A percentile compares a stretch with the other conserved stretches of the same genome.
Conservation (phyloP, 1,284 basidiomycete species). For the Thecaphora frezii region DNA sequence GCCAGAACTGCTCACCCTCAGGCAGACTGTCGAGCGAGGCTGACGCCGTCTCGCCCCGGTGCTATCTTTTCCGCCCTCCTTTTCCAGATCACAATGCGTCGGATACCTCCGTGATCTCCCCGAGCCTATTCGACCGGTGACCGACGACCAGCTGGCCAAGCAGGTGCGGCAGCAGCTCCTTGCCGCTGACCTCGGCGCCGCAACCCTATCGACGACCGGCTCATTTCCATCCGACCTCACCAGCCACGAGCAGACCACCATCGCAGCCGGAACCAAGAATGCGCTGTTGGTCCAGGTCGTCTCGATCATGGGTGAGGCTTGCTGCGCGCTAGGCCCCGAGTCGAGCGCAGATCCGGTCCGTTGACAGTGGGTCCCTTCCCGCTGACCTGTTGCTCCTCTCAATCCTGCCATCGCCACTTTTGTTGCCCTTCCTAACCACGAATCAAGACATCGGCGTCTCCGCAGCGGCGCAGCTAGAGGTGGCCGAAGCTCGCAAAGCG, state of each 20-base stretch:
- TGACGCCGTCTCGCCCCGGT: too few relatives aligned
- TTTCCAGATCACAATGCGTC: conserved; percentile 5
- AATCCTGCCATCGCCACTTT: too few relatives aligned
- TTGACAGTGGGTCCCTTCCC: background rate
- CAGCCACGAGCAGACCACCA: conserved; percentile 2
- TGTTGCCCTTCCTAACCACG: too few relatives aligned
- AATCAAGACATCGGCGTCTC: conserved; percentile 35
- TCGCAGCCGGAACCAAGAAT: conserved; percentile 10
- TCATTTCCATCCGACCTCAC: conserved; percentile 2
- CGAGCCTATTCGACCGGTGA: background rate
- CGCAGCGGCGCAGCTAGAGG: conserved; percentile 23
- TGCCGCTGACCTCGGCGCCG: conserved; percentile 15
- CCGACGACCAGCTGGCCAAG: conserved; percentile 20
- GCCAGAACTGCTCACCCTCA: too few relatives aligned
- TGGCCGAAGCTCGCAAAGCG: conserved; percentile 27
- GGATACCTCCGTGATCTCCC: conserved; percentile 4
- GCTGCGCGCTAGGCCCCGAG: too few relatives aligned
- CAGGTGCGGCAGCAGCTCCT: conserved; percentile 24
- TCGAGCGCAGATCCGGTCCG: too few relatives aligned
- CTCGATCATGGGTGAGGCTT: conserved; percentile 11
- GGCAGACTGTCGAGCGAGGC: too few relatives aligned
- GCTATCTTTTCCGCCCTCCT: background rate
- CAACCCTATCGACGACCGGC: conserved; percentile 6
- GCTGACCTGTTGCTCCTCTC: too few relatives aligned
- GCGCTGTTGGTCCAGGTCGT: conserved; percentile 26